These are phyloP conservation scores for Gloeopeniophorella convolvens DNA, from an alignment of 768 basidiomycete genomes.

Conservation along the genomic window DNA sequence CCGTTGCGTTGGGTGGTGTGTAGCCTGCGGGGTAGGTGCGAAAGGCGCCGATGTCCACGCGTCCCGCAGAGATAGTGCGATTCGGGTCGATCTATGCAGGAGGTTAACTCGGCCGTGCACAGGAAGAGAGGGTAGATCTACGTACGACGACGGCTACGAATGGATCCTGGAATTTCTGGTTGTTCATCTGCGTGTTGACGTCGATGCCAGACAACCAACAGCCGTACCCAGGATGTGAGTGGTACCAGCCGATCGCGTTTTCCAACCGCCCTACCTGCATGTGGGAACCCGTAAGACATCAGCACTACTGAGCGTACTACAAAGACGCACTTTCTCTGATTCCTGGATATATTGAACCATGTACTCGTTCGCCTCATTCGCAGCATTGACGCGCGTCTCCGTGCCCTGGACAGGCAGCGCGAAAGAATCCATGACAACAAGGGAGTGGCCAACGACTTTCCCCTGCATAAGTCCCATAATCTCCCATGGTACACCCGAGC, in stretches of 20 bases:
- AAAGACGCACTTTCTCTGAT: slow-evolving; percentile 60
- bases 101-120: background rate
- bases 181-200: slow-evolving; percentile 92
- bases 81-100: slow-evolving; percentile 84
- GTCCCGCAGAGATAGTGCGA: slow-evolving; percentile 95
- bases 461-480: slow-evolving; percentile 99
- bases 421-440: slow-evolving; percentile 93
- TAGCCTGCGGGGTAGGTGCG: slow-evolving; percentile 95
- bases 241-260: slow-evolving; percentile 95
- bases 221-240: slow-evolving; percentile 98
- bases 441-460: slow-evolving; percentile 72
- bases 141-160: slow-evolving; percentile 94
- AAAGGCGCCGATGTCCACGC: slow-evolving; percentile 99
- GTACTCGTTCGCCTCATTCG: slow-evolving; percentile 93
- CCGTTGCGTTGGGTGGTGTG: slow-evolving; percentile 61
- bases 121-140: slow-evolving; percentile 15
- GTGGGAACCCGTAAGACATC: background rate
- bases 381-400: slow-evolving; percentile 95
- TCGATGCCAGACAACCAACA: slow-evolving; percentile 99
- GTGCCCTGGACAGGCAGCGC: slow-evolving; percentile 97
- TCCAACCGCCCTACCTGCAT: slow-evolving; percentile 74
- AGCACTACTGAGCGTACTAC: background rate
- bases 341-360: slow-evolving; percentile 91
- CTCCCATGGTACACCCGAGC: slow-evolving; percentile 95
- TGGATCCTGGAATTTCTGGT: slow-evolving; percentile 93